phyloP scores from a whole-genome alignment of 805 yeast species.

The Candida pini region DNA sequence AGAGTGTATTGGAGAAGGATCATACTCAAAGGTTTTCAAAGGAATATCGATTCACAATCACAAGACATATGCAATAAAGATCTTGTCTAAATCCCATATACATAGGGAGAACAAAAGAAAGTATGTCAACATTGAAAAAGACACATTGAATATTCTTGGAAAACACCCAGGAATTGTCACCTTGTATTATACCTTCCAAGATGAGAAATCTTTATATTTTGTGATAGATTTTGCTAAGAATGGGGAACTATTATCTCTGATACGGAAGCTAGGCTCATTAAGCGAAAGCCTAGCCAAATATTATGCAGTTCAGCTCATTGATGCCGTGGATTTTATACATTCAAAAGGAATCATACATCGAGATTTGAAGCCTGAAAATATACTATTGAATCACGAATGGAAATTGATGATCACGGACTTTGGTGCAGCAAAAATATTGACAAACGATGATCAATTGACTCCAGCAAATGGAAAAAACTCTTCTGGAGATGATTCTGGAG shows the following conservation, averaged over 20 bases:
- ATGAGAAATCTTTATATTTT: slow-evolving; percentile 77
- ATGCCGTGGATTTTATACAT: slow-evolving; percentile 86
- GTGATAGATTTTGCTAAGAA: slow-evolving; percentile 92
- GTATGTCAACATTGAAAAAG: slow-evolving; percentile 92
- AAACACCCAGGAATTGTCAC: slow-evolving; percentile 94
- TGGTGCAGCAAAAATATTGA: slow-evolving; percentile 89
- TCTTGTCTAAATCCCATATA: slow-evolving; percentile 86
- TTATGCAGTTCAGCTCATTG: slow-evolving; percentile 83
- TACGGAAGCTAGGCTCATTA: slow-evolving; percentile 71
- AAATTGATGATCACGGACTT: slow-evolving; percentile 91
- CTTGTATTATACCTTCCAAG: slow-evolving; percentile 91
- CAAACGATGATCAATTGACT: slow-evolving; percentile 30
- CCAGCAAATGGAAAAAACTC: slow-evolving; percentile 14
- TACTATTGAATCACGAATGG: slow-evolving; percentile 78
- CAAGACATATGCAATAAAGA: slow-evolving; percentile 83
- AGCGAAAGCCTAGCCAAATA: slow-evolving; percentile 72
- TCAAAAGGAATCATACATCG: slow-evolving; percentile 86
- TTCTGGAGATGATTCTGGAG: slow-evolving; percentile 10
- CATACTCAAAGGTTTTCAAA: slow-evolving; percentile 88
- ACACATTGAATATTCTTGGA: slow-evolving; percentile 80
- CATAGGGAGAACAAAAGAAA: slow-evolving; percentile 92
- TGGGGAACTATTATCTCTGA: slow-evolving; percentile 83
- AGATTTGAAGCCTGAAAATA: slow-evolving; percentile 93
- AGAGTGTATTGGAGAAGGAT: slow-evolving; percentile 87
- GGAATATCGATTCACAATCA: slow-evolving; percentile 74